phyloP scores from a whole-genome alignment of 2,329 filamentous ascomycete species.

The Cryoendolithus antarcticus region DNA sequence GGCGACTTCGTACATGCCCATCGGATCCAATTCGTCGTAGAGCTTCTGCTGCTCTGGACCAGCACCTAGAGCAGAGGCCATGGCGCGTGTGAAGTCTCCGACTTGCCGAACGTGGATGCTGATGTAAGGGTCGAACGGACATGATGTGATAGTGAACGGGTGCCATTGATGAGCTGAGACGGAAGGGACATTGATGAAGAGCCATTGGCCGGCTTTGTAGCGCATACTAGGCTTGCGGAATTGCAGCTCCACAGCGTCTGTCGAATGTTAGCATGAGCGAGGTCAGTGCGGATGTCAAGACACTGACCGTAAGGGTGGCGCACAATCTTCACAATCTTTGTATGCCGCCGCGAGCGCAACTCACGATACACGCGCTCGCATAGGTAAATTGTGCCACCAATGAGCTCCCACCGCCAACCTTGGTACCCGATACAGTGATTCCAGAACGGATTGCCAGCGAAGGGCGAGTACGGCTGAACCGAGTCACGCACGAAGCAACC shows the following conservation, averaged over 20 bases:
- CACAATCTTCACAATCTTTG: constrained; percentile 85
- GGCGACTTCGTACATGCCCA: constrained; percentile 96
- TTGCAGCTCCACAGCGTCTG: constrained; percentile 91
- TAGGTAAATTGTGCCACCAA: constrained; percentile 74
- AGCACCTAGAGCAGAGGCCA: constrained; percentile 89
- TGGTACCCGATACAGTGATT: constrained; percentile 86
- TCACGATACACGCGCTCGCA: constrained; percentile 84
- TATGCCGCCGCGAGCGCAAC: constrained; percentile 68
- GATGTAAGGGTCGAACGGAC: constrained; percentile 88
- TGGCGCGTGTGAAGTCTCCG: constrained; percentile 84
- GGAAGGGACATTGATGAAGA: constrained; percentile 86
- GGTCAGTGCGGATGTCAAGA: constrained; percentile 1
- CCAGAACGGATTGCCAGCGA: constrained; percentile 76
- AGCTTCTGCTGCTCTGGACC: constrained; percentile 77
- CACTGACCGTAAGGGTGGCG: constrained; percentile 79
- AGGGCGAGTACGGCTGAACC: constrained; percentile 59
- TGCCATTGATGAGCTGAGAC: constrained; percentile 92
- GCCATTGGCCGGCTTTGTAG: constrained; percentile 97
- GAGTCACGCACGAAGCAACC: constrained; percentile 93
- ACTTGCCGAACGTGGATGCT: constrained; percentile 93
- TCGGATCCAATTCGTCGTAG: constrained; percentile 79
- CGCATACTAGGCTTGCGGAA: constrained; percentile 93
- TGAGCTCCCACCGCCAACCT: constrained; percentile 94
- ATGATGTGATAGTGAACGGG: constrained; percentile 97
- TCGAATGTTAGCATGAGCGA: constrained; percentile 7